Evolutionary conservation across 75 land plant genomes (phyloP).

Genomic region (Gnetum montanum): DNA sequence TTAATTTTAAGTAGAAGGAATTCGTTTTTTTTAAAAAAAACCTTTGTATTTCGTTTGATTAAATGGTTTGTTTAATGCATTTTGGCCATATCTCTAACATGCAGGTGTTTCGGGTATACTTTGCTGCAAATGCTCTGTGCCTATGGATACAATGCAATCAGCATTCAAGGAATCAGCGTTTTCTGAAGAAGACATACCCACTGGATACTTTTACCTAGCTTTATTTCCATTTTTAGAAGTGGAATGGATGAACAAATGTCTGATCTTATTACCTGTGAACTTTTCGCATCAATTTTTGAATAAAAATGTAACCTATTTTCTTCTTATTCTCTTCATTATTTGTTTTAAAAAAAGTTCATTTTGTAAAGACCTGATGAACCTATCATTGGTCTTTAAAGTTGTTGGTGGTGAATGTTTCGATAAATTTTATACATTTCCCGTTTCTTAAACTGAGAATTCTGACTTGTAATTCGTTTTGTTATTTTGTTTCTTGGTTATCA

Average conservation of each 20-base stretch:
- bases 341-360: too few relatives aligned
- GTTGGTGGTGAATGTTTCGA: too few relatives aligned
- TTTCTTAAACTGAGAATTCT: too few relatives aligned
- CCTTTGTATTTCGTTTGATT: background rate
- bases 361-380: too few relatives aligned
- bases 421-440: too few relatives aligned
- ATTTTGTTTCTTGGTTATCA: too few relatives aligned
- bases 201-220: slow-evolving; percentile 24
- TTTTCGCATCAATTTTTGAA: slow-evolving; percentile 34
- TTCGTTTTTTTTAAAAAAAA: background rate
- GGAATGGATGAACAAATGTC: slow-evolving; percentile 32
- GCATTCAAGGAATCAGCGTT: slow-evolving; percentile 22
- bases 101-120: slow-evolving; percentile 49
- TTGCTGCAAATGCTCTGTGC: slow-evolving; percentile 14
- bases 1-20: background rate
- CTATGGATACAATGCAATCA: slow-evolving; percentile 6
- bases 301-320: too few relatives aligned
- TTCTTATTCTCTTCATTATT: too few relatives aligned
- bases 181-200: slow-evolving; percentile 1
- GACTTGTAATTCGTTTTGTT: too few relatives aligned
- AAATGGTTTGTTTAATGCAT: background rate
- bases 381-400: too few relatives aligned
- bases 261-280: slow-evolving; percentile 48
- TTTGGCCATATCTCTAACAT: background rate
- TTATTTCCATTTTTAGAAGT: slow-evolving; percentile 43